Conservation (phyloP, 2,329 filamentous ascomycete species). For the Apiospora hydei region DNA sequence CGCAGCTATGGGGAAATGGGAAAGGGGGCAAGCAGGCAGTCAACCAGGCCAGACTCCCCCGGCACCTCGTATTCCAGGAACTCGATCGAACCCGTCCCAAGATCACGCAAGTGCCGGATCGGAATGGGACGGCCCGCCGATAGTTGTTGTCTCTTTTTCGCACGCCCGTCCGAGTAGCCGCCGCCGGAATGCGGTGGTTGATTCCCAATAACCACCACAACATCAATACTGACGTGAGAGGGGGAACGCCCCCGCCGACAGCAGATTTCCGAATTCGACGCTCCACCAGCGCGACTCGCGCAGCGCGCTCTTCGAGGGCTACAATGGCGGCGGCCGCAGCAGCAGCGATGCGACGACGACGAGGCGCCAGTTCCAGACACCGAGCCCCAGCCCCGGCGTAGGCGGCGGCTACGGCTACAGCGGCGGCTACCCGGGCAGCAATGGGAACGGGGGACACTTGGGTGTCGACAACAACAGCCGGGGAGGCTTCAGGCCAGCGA, state of each 20-base stretch:
- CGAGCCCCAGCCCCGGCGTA: slow-evolving; percentile 42
- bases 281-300: slow-evolving; percentile 78
- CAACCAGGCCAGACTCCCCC: background rate
- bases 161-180: background rate
- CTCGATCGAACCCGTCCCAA: background rate
- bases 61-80: background rate
- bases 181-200: background rate
- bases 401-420: slow-evolving; percentile 62
- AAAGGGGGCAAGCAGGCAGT: slow-evolving; percentile 1
- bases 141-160: background rate
- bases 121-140: background rate
- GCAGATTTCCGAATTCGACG: slow-evolving; percentile 70
- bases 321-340: slow-evolving; percentile 61
- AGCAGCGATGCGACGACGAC: slow-evolving; percentile 46
- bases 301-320: slow-evolving; percentile 78
- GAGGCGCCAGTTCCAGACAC: slow-evolving; percentile 53
- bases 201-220: background rate
- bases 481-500: slow-evolving; percentile 68
- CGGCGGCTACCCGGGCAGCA: slow-evolving; percentile 42
- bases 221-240: background rate
- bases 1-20: slow-evolving; percentile 15
- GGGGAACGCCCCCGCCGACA: background rate
- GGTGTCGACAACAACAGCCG: slow-evolving; percentile 42
- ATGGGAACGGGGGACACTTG: slow-evolving; percentile 39
- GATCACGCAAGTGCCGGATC: slow-evolving; percentile 5